Evolutionary conservation across 768 basidiomycete species (phyloP).

Genomic region (Lenzites betulinus): DNA sequence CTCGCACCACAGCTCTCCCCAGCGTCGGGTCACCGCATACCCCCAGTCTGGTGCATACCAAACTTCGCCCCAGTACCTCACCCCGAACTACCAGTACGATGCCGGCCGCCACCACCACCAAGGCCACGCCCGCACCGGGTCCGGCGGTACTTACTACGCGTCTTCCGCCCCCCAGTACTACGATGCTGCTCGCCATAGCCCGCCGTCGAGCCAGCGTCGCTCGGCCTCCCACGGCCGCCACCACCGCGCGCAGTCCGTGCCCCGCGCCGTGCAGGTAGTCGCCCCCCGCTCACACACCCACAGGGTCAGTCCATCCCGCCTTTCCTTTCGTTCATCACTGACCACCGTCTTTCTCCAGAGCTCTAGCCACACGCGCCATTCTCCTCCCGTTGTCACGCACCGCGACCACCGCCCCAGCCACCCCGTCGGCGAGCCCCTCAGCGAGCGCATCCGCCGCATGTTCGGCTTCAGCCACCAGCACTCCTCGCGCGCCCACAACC

Average conservation of each 20-base stretch:
- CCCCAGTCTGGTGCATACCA: slow-evolving; percentile 21
- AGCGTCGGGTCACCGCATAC: slow-evolving; percentile 7
- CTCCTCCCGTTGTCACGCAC: slow-evolving; percentile 9
- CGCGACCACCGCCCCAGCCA: slow-evolving; percentile 18
- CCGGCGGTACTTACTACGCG: slow-evolving; percentile 20
- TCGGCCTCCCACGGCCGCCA: slow-evolving; percentile 24
- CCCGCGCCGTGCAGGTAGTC: slow-evolving; percentile 7
- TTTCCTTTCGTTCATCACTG: background rate
- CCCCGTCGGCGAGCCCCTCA: slow-evolving; percentile 25
- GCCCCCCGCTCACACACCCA: slow-evolving; percentile 9
- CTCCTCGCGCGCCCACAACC: slow-evolving; percentile 14
- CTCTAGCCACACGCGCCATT: slow-evolving; percentile 14
- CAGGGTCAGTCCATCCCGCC: slow-evolving; percentile 12
- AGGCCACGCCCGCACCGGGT: slow-evolving; percentile 22
- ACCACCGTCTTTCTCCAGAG: slow-evolving; percentile 9
- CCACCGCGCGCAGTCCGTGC: slow-evolving; percentile 20
- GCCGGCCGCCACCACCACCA: slow-evolving; percentile 23
- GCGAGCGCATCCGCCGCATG: slow-evolving; percentile 42
- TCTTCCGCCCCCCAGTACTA: slow-evolving; percentile 12
- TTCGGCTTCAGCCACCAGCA: slow-evolving; percentile 34
- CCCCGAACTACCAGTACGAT: slow-evolving; percentile 16
- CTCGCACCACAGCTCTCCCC: slow-evolving; percentile 14
- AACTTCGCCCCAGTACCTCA: slow-evolving; percentile 14
- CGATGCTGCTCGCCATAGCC: slow-evolving; percentile 12
- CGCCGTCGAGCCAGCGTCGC: slow-evolving; percentile 18